phyloP scores from a whole-genome alignment of 176 grass and related monocot genomes.

The Triticum timopheevii region DNA sequence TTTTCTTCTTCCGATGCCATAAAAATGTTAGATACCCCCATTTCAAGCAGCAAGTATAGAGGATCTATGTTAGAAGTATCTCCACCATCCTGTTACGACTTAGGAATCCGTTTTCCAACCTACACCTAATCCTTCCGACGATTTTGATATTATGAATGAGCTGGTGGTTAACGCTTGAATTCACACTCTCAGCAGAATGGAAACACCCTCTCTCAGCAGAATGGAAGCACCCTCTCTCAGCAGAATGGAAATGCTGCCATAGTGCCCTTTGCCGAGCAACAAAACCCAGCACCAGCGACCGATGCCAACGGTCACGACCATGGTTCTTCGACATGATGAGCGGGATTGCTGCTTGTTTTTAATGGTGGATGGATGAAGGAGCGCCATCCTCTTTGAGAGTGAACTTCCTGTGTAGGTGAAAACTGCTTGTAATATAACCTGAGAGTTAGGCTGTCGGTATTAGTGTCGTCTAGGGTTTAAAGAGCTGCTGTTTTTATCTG shows the following conservation, averaged over 20 bases:
- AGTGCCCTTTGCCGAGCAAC: conserved; percentile 13
- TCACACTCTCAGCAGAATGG: background rate
- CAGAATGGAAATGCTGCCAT: conserved; percentile 40
- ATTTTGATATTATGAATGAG: conserved; percentile 2
- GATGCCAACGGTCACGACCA: conserved; percentile 53
- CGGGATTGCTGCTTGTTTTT: background rate
- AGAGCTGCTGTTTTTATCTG: conserved; percentile 21
- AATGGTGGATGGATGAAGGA: background rate
- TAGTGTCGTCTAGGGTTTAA: conserved; percentile 11
- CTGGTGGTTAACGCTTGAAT: background rate
- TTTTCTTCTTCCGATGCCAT: no score
- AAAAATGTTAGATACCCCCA: background rate
- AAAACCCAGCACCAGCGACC: conserved; percentile 17
- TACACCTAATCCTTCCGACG: background rate
- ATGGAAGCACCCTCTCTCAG: background rate
- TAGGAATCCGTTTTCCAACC: background rate
- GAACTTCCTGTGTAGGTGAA: conserved; percentile 18
- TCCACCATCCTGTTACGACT: background rate
- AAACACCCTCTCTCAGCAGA: background rate
- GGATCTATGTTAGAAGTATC: background rate
- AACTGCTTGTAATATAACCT: conserved; percentile 47
- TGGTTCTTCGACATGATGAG: conserved; percentile 27
- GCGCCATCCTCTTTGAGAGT: background rate
- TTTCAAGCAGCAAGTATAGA: conserved; percentile 12
- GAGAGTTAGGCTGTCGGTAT: conserved; percentile 19